Conservation (phyloP, 2,329 filamentous ascomycete species). For the Arthrobotrys megalospora region DNA sequence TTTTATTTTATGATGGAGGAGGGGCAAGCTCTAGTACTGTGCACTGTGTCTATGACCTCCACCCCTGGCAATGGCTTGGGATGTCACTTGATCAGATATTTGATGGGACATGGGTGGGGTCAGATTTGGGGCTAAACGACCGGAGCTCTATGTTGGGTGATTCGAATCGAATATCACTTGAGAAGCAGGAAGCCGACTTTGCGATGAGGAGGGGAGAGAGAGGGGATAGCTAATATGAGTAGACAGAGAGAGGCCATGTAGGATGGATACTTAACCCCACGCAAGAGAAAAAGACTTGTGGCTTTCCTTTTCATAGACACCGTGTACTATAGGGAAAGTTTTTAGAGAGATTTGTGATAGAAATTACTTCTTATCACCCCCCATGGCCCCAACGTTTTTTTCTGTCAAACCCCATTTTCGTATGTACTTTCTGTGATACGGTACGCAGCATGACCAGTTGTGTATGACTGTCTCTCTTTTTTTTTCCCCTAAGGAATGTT, state of each 20-base stretch:
- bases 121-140: conserved; percentile 20
- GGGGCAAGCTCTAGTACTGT: not conserved
- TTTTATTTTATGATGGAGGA: conserved; percentile 13
- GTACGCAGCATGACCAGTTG: conserved; percentile 33
- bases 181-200: conserved; percentile 25
- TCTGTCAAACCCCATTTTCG: conserved; percentile 53
- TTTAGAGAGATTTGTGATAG: conserved; percentile 26
- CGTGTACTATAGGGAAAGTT: too few relatives aligned
- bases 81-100: conserved; percentile 60
- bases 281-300: conserved; percentile 14
- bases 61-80: conserved; percentile 48
- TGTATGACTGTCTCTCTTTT: not conserved
- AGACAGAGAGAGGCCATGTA: not conserved
- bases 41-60: conserved; percentile 9
- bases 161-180: conserved; percentile 47
- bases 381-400: conserved; percentile 37
- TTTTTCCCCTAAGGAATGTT: not conserved
- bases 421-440: conserved; percentile 52
- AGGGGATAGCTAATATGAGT: conserved; percentile 37
- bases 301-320: too few relatives aligned
- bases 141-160: conserved; percentile 44
- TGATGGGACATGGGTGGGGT: conserved; percentile 57
- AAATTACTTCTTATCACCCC: conserved; percentile 28
- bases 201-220: conserved; percentile 17
- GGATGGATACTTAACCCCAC: conserved; percentile 38